Conservation (phyloP, 2,329 filamentous ascomycete species). For the Colletotrichum cuscutae region DNA sequence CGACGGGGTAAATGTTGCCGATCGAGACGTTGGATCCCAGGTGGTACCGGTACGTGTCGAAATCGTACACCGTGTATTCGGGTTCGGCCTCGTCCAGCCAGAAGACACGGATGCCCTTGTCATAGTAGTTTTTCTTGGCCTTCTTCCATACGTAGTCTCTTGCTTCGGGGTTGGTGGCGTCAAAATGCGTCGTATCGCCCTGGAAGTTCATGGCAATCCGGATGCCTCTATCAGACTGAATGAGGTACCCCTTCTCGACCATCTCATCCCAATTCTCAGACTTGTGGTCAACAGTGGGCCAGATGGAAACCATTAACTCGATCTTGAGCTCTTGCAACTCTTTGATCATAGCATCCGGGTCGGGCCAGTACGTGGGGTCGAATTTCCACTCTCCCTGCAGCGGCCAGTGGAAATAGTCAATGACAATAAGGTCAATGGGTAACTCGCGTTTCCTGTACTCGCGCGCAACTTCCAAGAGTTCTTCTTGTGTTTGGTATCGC, state of each 20-base stretch:
- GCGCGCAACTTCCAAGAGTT: constrained; percentile 65
- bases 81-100: constrained; percentile 79
- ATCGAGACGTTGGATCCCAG: constrained; percentile 50
- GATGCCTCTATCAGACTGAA: constrained; percentile 69
- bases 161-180: constrained; percentile 70
- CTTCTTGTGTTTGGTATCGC: constrained; percentile 70
- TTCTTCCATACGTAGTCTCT: constrained; percentile 69
- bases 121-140: constrained; percentile 69
- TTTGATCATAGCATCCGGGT: constrained; percentile 72
- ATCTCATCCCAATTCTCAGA: constrained; percentile 45
- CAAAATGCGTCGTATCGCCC: constrained; percentile 69
- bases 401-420: constrained; percentile 74
- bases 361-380: constrained; percentile 71
- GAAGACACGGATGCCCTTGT: constrained; percentile 71
- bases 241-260: constrained; percentile 62
- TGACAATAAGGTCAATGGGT: constrained; percentile 69
- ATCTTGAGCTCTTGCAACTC: constrained; percentile 68
- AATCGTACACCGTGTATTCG: constrained; percentile 73
- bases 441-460: constrained; percentile 63
- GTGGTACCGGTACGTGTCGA: constrained; percentile 73
- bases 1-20: constrained; percentile 69
- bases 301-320: constrained; percentile 76
- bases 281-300: constrained; percentile 63
- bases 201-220: constrained; percentile 68
- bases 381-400: constrained; percentile 76